Evolutionary conservation across 1,284 basidiomycete species (phyloP).

Genomic region (Melampsora larici-populina): DNA sequence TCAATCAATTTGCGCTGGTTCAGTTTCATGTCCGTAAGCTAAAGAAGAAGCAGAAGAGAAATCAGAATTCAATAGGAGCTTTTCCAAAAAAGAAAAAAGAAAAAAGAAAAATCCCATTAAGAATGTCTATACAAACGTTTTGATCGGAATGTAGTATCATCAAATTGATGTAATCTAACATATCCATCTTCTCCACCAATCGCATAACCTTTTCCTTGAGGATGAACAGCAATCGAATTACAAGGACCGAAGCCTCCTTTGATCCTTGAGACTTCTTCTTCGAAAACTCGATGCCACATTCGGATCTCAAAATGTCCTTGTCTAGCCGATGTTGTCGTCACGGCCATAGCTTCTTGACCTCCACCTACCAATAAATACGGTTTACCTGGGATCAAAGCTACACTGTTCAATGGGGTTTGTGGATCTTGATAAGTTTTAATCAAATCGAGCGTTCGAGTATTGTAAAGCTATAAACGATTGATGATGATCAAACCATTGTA

Average conservation of each 20-base stretch:
- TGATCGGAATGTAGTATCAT: conserved; percentile 22
- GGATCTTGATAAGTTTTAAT: conserved; percentile 84
- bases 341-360: conserved; percentile 96
- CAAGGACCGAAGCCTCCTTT: conserved; percentile 95
- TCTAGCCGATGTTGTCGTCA: conserved; percentile 87
- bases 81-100: background rate
- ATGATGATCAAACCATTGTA: background rate
- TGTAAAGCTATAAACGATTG: conserved; percentile 67
- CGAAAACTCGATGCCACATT: conserved; percentile 98
- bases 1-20: conserved; percentile 38
- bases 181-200: conserved; percentile 97
- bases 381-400: conserved; percentile 69
- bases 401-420: conserved; percentile 93
- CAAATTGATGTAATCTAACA: conserved; percentile 70
- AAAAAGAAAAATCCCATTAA: background rate
- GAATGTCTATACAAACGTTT: conserved; percentile 47
- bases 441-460: conserved; percentile 78
- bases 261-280: conserved; percentile 95
- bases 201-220: conserved; percentile 80
- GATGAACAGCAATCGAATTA: conserved; percentile 95
- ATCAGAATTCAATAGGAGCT: background rate
- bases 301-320: conserved; percentile 98
- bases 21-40: conserved; percentile 40
- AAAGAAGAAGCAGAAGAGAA: background rate
- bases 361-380: conserved; percentile 92